Conservation (phyloP, 2,329 filamentous ascomycete species). For the Aureobasidium sp. region DNA sequence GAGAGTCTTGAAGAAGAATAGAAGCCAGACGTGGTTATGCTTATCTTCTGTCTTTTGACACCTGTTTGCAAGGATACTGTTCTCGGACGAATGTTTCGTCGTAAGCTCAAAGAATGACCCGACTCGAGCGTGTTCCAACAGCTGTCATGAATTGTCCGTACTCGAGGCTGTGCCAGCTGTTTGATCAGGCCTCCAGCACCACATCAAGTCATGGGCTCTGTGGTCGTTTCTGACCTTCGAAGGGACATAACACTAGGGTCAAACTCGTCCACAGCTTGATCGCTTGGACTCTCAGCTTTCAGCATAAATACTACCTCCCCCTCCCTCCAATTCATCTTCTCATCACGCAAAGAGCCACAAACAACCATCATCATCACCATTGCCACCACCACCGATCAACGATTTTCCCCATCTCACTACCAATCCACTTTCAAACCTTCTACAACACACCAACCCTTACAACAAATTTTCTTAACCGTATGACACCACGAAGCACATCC, state of each 20-base stretch:
- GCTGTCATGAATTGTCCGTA: not conserved
- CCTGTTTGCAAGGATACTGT: not conserved
- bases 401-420: not conserved
- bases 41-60: not conserved
- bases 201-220: not conserved
- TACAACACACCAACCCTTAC: not conserved
- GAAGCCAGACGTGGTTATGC: too few relatives aligned
- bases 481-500: not conserved
- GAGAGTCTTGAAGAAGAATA: too few relatives aligned
- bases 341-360: not conserved
- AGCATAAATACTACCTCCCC: slow-evolving; percentile 1
- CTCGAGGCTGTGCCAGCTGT: not conserved
- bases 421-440: not conserved
- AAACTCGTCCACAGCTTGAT: not conserved
- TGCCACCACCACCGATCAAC: not conserved
- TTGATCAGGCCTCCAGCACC: not conserved
- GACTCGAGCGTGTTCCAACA: not conserved
- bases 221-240: not conserved
- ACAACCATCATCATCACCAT: not conserved
- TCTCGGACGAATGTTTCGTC: not conserved
- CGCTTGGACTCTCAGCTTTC: not conserved
- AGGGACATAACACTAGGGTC: not conserved
- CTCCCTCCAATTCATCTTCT: not conserved
- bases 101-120: not conserved
- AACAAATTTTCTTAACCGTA: not conserved